A percentile compares a stretch with the other conserved stretches of the same genome.
Evolutionary conservation across 2,329 filamentous ascomycete genomes (phyloP).

Genomic region (Bipolaris bicolor): DNA sequence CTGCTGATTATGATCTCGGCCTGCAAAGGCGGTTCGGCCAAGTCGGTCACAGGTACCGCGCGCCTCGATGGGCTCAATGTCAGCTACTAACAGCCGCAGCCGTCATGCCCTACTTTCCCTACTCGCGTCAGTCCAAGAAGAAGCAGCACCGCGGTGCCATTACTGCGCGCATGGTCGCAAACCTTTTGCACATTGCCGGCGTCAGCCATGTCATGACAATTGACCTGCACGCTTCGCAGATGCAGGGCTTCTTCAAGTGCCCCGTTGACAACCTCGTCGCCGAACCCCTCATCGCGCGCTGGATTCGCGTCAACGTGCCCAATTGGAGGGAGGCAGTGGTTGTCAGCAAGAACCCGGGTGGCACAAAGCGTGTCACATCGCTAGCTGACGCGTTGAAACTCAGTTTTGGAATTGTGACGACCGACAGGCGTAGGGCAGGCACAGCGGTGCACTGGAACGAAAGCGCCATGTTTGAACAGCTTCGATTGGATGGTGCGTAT

Average conservation of each 20-base stretch:
- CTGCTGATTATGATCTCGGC: slow-evolving; percentile 98
- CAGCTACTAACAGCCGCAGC: slow-evolving; percentile 57
- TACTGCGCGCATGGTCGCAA: slow-evolving; percentile 95
- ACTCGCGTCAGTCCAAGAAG: slow-evolving; percentile 98
- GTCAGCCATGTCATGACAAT: slow-evolving; percentile 98
- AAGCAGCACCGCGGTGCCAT: slow-evolving; percentile 96
- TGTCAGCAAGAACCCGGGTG: slow-evolving; percentile 97
- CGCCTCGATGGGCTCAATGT: slow-evolving; percentile 9
- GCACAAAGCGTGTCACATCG: slow-evolving; percentile 95
- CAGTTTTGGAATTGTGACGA: slow-evolving; percentile 96
- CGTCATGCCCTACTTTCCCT: slow-evolving; percentile 95
- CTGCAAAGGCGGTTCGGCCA: slow-evolving; percentile 96
- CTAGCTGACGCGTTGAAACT: slow-evolving; percentile 94
- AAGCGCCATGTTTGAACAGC: slow-evolving; percentile 72
- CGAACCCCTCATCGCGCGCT: slow-evolving; percentile 91
- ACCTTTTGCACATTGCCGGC: slow-evolving; percentile 88
- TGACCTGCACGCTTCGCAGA: slow-evolving; percentile 90
- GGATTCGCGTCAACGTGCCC: slow-evolving; percentile 88
- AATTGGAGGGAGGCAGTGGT: slow-evolving; percentile 92
- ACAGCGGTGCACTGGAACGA: slow-evolving; percentile 67
- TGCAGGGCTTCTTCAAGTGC: slow-evolving; percentile 99
- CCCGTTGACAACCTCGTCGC: slow-evolving; percentile 97
- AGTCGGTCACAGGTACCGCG: slow-evolving; percentile 86
- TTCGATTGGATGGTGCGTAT: slow-evolving; percentile 52
- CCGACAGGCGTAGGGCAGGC: slow-evolving; percentile 63